Base-by-base conservation (phyloP, 1,284 basidiomycete species). In the Coniophora puteana region DNA sequence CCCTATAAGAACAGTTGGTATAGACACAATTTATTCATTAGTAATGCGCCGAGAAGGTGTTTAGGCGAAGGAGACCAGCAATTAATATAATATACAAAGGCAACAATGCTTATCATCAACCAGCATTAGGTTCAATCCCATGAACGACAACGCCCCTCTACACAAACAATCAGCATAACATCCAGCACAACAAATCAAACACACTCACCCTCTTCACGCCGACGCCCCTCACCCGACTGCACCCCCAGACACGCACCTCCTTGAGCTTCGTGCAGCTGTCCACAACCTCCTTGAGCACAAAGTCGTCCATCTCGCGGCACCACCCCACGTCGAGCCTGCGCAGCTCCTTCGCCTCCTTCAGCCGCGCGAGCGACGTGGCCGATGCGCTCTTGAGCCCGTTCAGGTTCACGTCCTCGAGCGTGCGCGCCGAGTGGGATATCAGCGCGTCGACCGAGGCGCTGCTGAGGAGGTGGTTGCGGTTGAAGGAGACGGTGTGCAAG, bases 251-350 rank as follows among this genome's bases (percentile, higher is more conserved):
- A 54, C 74, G 83, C 45, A 88, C 57, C 51, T 86, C 80, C 43
- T 60, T 57, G 33, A 89, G 49, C 32, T 67, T 62, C 20, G 54
- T 53, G 45, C 78, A 79, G 1, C 65, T 57, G 34, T 48, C 46
- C 24, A 57, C 50, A 11, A 53, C 48, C 27, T 59, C 55, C 59
- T 89, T 85, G 46, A 98, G 63, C 2, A 88, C 70, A 54, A 85
- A 92, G 60, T 99, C 89, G 50, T 94, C 87, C 23, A 91, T 74
- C 26, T 79, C 74, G 30, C 95, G 68, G 50, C 93, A 94, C 76
- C 91, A 99, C 1, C 93, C 86, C 5, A 96, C 61, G 55, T 99
- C 90, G 25, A 98, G 55, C 54, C 67, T 72, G 48, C 63, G 67
- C 50, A 97, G 54, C 18, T 71, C 63, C 4, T 55, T 59, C 14